Percentiles rank a stretch among this genome's conserved stretches.
These are phyloP conservation scores for Corchorus olitorius DNA, from an alignment of 345 rosid genomes.

Conservation along the genomic window DNA sequence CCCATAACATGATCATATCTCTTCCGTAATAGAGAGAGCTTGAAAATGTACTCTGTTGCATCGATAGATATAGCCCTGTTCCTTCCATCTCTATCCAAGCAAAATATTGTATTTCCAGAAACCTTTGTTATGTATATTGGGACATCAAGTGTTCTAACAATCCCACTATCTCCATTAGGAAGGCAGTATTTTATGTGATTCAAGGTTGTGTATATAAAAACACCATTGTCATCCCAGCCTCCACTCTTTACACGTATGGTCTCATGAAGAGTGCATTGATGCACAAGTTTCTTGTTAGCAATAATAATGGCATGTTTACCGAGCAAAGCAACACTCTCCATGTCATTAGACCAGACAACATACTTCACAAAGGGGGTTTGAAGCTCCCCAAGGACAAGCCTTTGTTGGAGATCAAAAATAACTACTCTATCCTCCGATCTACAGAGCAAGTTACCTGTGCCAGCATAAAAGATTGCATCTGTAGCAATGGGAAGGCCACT, in stretches of 20 bases:
- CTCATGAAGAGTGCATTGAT: slow-evolving; percentile 85
- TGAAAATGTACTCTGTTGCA: slow-evolving; percentile 88
- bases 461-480: slow-evolving; percentile 89
- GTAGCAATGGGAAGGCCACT: slow-evolving; percentile 65
- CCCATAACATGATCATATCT: slow-evolving; percentile 87
- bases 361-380: slow-evolving; percentile 77
- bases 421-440: slow-evolving; percentile 82
- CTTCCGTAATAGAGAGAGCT: slow-evolving; percentile 71
- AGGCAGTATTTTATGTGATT: slow-evolving; percentile 92
- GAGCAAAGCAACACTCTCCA: slow-evolving; percentile 89
- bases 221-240: slow-evolving; percentile 96
- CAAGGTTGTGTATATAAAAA: slow-evolving; percentile 82
- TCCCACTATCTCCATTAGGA: slow-evolving; percentile 89
- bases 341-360: slow-evolving; percentile 88
- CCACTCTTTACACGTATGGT: slow-evolving; percentile 92
- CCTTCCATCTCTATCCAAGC: slow-evolving; percentile 89
- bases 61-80: slow-evolving; percentile 65
- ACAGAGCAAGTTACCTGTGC: slow-evolving; percentile 84
- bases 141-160: slow-evolving; percentile 77
- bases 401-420: slow-evolving; percentile 85
- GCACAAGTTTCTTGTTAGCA: slow-evolving; percentile 83
- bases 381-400: slow-evolving; percentile 82
- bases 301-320: slow-evolving; percentile 87
- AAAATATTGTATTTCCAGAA: slow-evolving; percentile 61
- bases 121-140: slow-evolving; percentile 86